Base-by-base conservation (phyloP, 2,329 filamentous ascomycete genomes). In the Cytospora leucostoma region DNA sequence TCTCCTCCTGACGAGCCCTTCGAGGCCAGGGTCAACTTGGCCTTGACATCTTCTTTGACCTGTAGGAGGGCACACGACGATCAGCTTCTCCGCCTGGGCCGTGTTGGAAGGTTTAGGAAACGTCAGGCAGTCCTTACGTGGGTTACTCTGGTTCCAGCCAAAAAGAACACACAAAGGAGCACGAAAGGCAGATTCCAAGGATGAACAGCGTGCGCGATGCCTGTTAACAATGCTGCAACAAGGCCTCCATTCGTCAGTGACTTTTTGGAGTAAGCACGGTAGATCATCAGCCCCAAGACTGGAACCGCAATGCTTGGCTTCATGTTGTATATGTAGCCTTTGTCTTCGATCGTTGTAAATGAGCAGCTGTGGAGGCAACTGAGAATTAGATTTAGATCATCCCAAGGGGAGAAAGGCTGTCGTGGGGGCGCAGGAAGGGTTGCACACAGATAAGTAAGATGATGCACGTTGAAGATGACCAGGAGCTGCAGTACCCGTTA, bases 181-280 rank as follows among this genome's bases (percentile, higher is more conserved):
- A 84, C 84, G 77, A 97, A 96, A n/a, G 92, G 93, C n/a, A 93
- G 80, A 65, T 91, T 91, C 89, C 92, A 97, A 4, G 94, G 94
- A 75, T 98, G 93, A n/a, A 93, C 78, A 17, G 93, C 92, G 75
- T 99, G 95, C 12, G 90, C 85, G 53, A 84, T 75, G 4, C 92
- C 93, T 4, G 93, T 96, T 51, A 89, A 70, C 6, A 82, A 80
- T 4, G 94, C 94, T 13, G 85, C 84, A 44, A 89, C 69, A 69
- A 97, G 85, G 65, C 93, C 94, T 7, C 82, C 78, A 0, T 89
- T 85, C 0, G 94, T 98, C 47, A 99, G 83, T 32, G 89, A 93
- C 62, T 91, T 89, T 69, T 87, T 88, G 54, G 83, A 86, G 77
- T 85, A 85, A 38, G 91, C 89, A 65, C 90, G 84, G 70, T 86